phyloP scores from a whole-genome alignment of 1,139 yeast genomes.

The Scheffersomyces insectosa region DNA sequence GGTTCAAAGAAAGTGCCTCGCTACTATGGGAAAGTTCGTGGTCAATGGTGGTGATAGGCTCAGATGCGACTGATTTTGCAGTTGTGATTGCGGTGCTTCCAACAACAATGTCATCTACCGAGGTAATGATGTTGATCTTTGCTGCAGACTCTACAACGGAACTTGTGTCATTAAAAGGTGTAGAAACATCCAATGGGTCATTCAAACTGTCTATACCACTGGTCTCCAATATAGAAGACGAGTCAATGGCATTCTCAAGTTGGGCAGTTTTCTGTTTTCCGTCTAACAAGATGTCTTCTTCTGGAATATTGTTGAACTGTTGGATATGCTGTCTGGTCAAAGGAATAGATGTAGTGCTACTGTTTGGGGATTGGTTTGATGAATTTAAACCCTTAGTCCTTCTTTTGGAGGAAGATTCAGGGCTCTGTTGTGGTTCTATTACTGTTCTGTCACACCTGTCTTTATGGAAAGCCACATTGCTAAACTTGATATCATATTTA shows the following conservation, averaged over 20 bases:
- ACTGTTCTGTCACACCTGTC: slow-evolving; percentile 40
- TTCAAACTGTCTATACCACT: no score
- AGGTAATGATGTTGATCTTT: no score
- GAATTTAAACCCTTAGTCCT: neutral
- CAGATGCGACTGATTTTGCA: neutral
- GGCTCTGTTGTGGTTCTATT: neutral
- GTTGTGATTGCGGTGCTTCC: neutral
- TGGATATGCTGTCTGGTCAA: neutral
- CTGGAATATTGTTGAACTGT: slow-evolving; percentile 1
- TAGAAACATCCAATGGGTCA: neutral
- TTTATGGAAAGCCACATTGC: slow-evolving; percentile 24
- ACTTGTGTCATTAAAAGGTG: no score
- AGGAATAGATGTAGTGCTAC: neutral
- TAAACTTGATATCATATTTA: slow-evolving; percentile 17
- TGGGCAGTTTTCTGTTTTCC: no score
- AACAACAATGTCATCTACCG: neutral
- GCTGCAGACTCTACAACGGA: no score
- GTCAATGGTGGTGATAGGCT: no score
- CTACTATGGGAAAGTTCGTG: no score
- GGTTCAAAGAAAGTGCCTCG: no score
- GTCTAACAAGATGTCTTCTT: neutral
- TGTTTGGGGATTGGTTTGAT: no score
- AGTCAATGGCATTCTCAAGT: no score
- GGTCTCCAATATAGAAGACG: no score
- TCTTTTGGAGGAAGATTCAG: neutral